Evolutionary conservation across 2,329 filamentous ascomycete species (phyloP), one percentile per base, ranked within the genome.

Genomic region (Venturia pyrina): DNA sequence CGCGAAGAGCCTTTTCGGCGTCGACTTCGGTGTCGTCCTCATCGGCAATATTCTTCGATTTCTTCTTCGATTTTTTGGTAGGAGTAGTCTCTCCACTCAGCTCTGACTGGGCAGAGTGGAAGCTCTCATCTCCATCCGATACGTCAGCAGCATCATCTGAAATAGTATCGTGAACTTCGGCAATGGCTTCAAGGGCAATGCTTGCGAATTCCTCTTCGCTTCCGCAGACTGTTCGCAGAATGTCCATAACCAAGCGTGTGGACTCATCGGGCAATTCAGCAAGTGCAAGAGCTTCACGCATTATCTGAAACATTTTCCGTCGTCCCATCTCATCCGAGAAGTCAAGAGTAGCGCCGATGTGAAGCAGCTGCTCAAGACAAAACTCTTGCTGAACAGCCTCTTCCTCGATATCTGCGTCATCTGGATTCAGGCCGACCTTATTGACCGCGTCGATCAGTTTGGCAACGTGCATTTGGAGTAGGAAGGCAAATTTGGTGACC

Each of bases 311-410:
- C 92, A 99, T 98, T 79, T 96, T 96, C 67, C 93, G 85, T 69
- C 95, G 86, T 62, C 95, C 95, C 68, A 96, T 90, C 76, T 98
- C 95, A 73, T 99, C 95, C n/a, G 91, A 93, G 76, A 98, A 99
- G 77, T 99, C 95, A 63, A 98, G 84, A 1, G 91, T 96, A 67
- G 93, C 83, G 5, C 91, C 90, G 73, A 99, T 96, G 71, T 97
- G 89, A 44, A 99, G 86, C 66, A 99, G 82, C 74, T 99, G 96
- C 75, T 98, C 93, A 48, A 97, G 90, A 68, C 97, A 90, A 71
- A 99, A 99, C 75, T 98, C 93, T 71, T 93, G 88, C 74, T 97
- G 92, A 7, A 92, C 88, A 0, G 89, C 89, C 70, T 96, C 90
- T 71, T 96, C 90, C 67, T 93, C 89, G 4, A 81, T 83, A 4